Evolutionary conservation across 306 rosid genomes (phyloP).

Genomic region (Herpetospermum pedunculosum): DNA sequence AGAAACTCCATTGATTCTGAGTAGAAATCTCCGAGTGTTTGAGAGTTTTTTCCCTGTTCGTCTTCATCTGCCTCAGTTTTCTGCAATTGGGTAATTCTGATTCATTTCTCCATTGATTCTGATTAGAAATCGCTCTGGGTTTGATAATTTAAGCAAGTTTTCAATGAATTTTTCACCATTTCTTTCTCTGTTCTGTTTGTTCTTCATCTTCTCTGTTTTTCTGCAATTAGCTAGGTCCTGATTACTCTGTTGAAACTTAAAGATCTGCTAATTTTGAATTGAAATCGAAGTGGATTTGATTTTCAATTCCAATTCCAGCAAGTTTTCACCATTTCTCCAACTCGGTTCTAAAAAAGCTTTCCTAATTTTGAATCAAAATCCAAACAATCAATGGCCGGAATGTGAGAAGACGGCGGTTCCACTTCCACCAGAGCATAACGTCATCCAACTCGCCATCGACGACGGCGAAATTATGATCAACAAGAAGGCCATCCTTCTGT

Average conservation of each 20-base stretch:
- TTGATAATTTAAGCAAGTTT: not conserved
- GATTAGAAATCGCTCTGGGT: not conserved
- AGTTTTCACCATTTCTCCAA: not conserved
- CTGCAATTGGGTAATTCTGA: not conserved
- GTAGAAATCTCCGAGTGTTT: not conserved
- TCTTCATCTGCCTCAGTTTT: not conserved
- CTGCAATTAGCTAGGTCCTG: not conserved
- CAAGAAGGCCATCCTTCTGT: conserved; percentile 45
- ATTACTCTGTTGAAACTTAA: not conserved
- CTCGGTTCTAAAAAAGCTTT: not conserved
- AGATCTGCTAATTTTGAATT: not conserved
- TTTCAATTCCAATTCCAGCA: not conserved
- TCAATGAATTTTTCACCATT: not conserved
- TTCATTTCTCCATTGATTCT: not conserved
- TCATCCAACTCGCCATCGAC: conserved; percentile 21
- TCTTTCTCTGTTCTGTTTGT: not conserved
- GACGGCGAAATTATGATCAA: conserved; percentile 18
- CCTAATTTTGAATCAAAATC: not conserved
- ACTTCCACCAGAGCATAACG: conserved; percentile 35
- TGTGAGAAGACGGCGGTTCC: conserved; percentile 60
- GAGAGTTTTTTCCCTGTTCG: not conserved
- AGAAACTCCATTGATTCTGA: not conserved
- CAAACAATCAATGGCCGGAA: conserved; percentile 42
- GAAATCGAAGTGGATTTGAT: not conserved
- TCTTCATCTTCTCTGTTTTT: not conserved